Percentiles rank a stretch among this genome's conserved stretches.
Conservation (phyloP, 2,329 filamentous ascomycete species). For the Aspergillus eucalypticola region DNA sequence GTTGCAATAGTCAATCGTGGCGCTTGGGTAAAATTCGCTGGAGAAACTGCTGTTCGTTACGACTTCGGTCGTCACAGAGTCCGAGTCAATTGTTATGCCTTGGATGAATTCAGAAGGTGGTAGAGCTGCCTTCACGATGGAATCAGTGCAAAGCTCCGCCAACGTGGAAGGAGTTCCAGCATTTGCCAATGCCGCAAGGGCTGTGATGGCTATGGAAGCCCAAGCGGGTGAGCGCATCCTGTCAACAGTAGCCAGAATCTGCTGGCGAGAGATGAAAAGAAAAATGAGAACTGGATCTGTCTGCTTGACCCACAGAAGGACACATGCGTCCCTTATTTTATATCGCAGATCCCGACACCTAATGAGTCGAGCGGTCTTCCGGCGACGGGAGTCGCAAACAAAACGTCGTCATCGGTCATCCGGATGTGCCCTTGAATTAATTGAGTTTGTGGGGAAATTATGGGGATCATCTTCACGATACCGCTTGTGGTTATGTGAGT, state of each 20-base stretch:
- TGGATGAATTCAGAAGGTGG: conserved; percentile 46
- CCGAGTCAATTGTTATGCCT: conserved; percentile 45
- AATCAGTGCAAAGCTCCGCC: background rate
- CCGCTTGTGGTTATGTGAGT: too few relatives aligned
- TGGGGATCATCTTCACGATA: background rate
- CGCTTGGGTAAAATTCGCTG: conserved; percentile 22
- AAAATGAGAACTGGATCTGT: background rate
- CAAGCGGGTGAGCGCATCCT: background rate
- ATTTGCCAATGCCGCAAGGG: background rate
- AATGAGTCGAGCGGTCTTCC: background rate
- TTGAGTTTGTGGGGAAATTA: background rate
- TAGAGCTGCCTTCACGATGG: conserved; percentile 40
- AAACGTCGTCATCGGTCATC: background rate
- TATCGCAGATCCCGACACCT: background rate
- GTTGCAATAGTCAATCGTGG: conserved; percentile 38
- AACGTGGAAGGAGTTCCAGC: background rate
- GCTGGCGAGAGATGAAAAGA: background rate
- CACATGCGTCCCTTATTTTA: background rate
- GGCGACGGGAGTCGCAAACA: background rate
- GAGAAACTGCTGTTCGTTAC: conserved; percentile 39
- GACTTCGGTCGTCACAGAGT: conserved; percentile 42
- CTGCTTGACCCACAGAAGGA: background rate
- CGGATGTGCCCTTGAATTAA: background rate
- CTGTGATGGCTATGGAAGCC: background rate
- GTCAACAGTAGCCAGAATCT: background rate